phyloP scores from a whole-genome alignment of 108 stramenopile species.

The Stephanodiscus triporus region DNA sequence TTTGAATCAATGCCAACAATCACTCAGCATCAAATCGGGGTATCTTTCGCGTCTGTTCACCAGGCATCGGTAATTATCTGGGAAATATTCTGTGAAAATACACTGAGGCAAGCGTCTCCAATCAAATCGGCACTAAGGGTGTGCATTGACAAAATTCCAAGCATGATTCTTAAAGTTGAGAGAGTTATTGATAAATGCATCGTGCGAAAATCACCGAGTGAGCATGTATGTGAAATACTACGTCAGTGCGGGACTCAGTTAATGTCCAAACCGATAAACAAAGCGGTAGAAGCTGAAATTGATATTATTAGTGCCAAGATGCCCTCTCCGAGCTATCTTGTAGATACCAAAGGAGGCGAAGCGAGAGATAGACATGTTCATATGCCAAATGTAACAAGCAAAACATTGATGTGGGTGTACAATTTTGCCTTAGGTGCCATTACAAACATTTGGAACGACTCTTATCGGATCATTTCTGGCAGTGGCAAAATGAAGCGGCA shows the following conservation, averaged over 20 bases:
- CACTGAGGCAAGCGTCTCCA: conserved; percentile 20
- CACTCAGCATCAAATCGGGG: conserved; percentile 1
- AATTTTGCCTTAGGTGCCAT: conserved; percentile 18
- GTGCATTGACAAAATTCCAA: conserved; percentile 38
- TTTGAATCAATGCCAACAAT: conserved; percentile 23
- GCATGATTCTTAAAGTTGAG: conserved; percentile 19
- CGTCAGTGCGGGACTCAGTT: conserved; percentile 16
- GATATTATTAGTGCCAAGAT: background rate
- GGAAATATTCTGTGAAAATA: conserved; percentile 31
- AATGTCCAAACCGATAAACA: background rate
- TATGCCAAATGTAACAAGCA: conserved; percentile 15
- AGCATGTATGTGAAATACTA: conserved; percentile 13
- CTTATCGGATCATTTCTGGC: conserved; percentile 18
- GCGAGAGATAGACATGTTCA: background rate
- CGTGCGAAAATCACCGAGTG: background rate
- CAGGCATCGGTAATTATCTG: conserved; percentile 22
- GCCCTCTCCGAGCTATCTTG: background rate
- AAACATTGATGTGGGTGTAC: conserved; percentile 14
- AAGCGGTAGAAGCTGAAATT: background rate
- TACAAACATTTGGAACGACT: conserved; percentile 30
- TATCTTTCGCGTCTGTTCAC: conserved; percentile 13
- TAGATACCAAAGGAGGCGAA: background rate
- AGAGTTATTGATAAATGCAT: conserved; percentile 16
- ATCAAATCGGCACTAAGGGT: conserved; percentile 25
- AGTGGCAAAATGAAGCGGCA: background rate